Evolutionary conservation across 805 yeast genomes (phyloP).

Genomic region (Candida corydali): DNA sequence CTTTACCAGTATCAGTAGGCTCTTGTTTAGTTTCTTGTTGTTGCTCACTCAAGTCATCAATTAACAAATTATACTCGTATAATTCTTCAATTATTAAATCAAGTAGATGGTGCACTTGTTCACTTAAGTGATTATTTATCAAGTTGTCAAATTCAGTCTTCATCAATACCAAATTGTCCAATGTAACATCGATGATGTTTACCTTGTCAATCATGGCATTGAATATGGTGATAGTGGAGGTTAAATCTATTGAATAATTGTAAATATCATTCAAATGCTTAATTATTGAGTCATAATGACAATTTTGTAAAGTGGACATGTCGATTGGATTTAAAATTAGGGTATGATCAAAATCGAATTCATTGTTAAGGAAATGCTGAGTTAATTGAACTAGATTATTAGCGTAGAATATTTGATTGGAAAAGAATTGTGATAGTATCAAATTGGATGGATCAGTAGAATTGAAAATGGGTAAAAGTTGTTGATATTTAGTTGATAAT

Average conservation of each 20-base stretch:
- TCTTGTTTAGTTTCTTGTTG: neutral
- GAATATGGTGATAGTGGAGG: slow-evolving; percentile 5
- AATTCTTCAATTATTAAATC: slow-evolving; percentile 7
- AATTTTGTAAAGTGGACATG: neutral
- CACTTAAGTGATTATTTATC: slow-evolving; percentile 8
- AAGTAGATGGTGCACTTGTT: slow-evolving; percentile 7
- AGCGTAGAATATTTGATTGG: slow-evolving; percentile 10
- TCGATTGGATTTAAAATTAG: slow-evolving; percentile 8
- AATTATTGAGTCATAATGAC: slow-evolving; percentile 3
- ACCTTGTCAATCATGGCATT: slow-evolving; percentile 7
- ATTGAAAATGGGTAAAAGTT: slow-evolving; percentile 1
- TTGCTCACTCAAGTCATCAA: slow-evolving; percentile 5
- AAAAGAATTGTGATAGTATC: slow-evolving; percentile 7
- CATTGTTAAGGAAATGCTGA: slow-evolving; percentile 7
- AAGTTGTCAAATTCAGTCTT: slow-evolving; percentile 7
- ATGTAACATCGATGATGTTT: slow-evolving; percentile 3
- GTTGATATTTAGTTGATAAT: neutral
- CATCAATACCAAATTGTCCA: slow-evolving; percentile 3
- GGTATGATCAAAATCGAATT: slow-evolving; percentile 5
- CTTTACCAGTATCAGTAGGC: neutral
- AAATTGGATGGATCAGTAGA: neutral
- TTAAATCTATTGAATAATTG: slow-evolving; percentile 5
- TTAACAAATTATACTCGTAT: slow-evolving; percentile 9
- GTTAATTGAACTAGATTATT: slow-evolving; percentile 8
- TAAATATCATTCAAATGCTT: slow-evolving; percentile 3